Base-by-base conservation (phyloP, 2,329 filamentous ascomycete species). In the Alternaria sp. region DNA sequence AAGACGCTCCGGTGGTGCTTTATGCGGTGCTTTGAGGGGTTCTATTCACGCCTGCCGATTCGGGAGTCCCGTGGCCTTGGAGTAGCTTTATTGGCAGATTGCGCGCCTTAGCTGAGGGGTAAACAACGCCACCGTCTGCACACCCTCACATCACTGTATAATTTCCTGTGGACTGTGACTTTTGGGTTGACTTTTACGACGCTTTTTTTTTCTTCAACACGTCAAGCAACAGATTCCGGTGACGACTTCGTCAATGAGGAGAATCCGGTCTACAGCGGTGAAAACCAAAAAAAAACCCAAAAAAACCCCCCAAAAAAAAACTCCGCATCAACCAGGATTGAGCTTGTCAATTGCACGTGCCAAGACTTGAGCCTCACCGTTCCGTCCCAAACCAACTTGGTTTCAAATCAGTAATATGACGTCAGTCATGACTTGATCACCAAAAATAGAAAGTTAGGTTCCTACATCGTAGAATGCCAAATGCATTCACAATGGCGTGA, bases 341-440 rank as follows among this genome's bases (percentile, higher is more conserved):
- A 54, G 46, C 57, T 46, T 36, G 53, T 36, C 44, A 11, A 13
- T 50, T 55, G 61, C 63, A 57, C 51, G 58, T 54, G 26, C 17
- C 44, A 34, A 11, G 33, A 48, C 39, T 42, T 40, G 17, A 26
- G 29, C 34, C 24, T 37, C 28, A 44, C 57, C 52, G 54, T 31
- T 36, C 42, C 33, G 49, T 50, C 41, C 48, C 31, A 56, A 63
- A 58, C 56, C 52, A 50, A 54, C 42, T 58, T 55, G 59, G 65
- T 68, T 66, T 66, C 61, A 64, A 41, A 46, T 39, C 56, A 48
- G 42, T 34, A 46, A 17, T 24, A 24, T 68, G 66, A 68, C 64
- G 64, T 68, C 66, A 68, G 33, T 31, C 39, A 33, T 31, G 5
- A 56, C 53, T 41, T 39, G 17, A 51, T 51, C 42, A 48, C 42